Evolutionary conservation across 2,329 filamentous ascomycete genomes (phyloP).

Genomic region (Corynespora cassiicola): DNA sequence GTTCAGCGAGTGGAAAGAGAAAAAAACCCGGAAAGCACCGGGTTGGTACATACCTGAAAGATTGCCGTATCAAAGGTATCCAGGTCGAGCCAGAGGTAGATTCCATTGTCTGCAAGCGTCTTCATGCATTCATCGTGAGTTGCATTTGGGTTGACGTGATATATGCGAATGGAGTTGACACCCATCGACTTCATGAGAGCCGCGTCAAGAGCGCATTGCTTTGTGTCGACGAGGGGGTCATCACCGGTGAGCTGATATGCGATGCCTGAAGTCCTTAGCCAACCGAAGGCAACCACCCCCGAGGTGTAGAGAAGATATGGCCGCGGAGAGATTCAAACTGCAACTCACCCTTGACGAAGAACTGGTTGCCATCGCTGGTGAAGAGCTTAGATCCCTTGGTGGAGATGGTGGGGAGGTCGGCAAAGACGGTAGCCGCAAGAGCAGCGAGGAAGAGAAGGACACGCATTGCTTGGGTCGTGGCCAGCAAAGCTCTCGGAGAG

Average conservation of each 20-base stretch:
- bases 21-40: slow-evolving; percentile 11
- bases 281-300: too few species aligned
- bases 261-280: slow-evolving; percentile 62
- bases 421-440: slow-evolving; percentile 44
- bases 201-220: slow-evolving; percentile 79
- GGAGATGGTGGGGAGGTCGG: slow-evolving; percentile 64
- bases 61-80: slow-evolving; percentile 74
- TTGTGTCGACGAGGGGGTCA: slow-evolving; percentile 77
- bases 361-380: slow-evolving; percentile 78
- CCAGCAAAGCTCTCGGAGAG: too few species aligned
- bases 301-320: too few species aligned
- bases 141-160: slow-evolving; percentile 77
- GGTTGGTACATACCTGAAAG: slow-evolving; percentile 57
- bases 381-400: slow-evolving; percentile 84
- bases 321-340: not conserved
- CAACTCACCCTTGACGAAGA: slow-evolving; percentile 77
- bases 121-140: slow-evolving; percentile 83
- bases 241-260: slow-evolving; percentile 71
- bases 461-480: slow-evolving; percentile 31
- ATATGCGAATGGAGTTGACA: slow-evolving; percentile 84
- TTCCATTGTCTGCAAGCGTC: slow-evolving; percentile 78
- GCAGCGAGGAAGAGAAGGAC: slow-evolving; percentile 27
- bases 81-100: slow-evolving; percentile 85
- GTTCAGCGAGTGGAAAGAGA: too few species aligned
- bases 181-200: slow-evolving; percentile 79